Conservation (phyloP, 768 basidiomycete species). For the Boletus rubescentipes region DNA sequence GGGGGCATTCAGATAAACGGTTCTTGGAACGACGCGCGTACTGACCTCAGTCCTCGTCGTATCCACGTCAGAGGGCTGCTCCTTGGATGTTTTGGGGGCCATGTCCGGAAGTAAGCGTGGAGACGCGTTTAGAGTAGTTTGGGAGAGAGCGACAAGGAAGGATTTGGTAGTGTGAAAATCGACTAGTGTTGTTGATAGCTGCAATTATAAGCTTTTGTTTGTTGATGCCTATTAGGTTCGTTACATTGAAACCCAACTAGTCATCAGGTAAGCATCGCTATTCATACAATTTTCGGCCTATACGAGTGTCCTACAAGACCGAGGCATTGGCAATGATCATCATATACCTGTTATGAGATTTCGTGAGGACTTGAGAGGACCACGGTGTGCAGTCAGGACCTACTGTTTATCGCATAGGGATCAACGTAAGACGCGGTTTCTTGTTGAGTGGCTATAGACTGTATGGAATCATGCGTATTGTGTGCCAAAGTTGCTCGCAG, state of each 20-base stretch:
- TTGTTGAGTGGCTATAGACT: neutral
- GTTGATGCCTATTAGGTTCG: slow-evolving; percentile 38
- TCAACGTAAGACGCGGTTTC: neutral
- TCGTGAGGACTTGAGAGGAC: neutral
- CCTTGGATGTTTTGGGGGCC: slow-evolving; percentile 27
- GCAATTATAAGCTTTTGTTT: slow-evolving; percentile 41
- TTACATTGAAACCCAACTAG: slow-evolving; percentile 39
- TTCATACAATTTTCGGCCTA: slow-evolving; percentile 18
- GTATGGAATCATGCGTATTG: neutral
- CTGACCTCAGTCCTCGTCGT: slow-evolving; percentile 32
- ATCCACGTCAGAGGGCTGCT: slow-evolving; percentile 27
- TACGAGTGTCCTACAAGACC: slow-evolving; percentile 9
- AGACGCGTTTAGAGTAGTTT: slow-evolving; percentile 28
- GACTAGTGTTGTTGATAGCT: slow-evolving; percentile 38
- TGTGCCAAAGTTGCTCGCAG: neutral
- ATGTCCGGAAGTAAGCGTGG: slow-evolving; percentile 17
- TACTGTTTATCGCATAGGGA: neutral
- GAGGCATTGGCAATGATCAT: slow-evolving; percentile 2
- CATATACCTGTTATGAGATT: slow-evolving; percentile 11
- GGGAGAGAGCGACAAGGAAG: slow-evolving; percentile 35
- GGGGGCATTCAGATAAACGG: slow-evolving; percentile 21
- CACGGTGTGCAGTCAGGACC: neutral
- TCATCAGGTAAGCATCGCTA: slow-evolving; percentile 33
- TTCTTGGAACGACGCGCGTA: slow-evolving; percentile 9
- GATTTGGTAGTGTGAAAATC: slow-evolving; percentile 41